A percentile compares a stretch with the other conserved stretches of the same genome.
phyloP scores from a whole-genome alignment of 148 eudicot genomes.

The Cornus suecica region DNA sequence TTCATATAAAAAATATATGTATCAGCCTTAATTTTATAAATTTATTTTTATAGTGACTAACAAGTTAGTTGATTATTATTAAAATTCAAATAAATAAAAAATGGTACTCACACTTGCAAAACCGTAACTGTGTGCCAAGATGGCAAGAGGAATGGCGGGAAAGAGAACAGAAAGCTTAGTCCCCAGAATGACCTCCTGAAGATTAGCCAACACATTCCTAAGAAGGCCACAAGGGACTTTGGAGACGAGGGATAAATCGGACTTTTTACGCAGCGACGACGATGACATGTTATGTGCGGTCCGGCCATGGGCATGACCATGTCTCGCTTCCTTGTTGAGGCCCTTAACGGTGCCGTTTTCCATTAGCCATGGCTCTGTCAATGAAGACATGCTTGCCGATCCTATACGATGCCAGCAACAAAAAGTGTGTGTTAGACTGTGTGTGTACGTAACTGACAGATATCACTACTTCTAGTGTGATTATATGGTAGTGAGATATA shows the following conservation, averaged over 20 bases:
- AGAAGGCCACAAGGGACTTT: conserved; percentile 35
- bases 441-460: no score
- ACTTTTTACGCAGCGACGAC: conserved; percentile 57
- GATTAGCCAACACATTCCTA: conserved; percentile 39
- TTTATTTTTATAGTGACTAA: no score
- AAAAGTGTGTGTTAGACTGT: no score
- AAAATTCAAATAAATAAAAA: no score
- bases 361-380: conserved; percentile 27
- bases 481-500: no score
- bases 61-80: no score
- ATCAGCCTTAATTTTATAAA: no score
- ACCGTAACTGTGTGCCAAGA: conserved; percentile 36
- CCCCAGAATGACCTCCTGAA: conserved; percentile 70
- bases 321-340: conserved; percentile 34
- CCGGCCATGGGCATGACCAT: conserved; percentile 43
- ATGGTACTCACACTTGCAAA: conserved; percentile 50
- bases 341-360: conserved; percentile 51
- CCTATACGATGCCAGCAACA: no score
- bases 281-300: conserved; percentile 69
- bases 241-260: conserved; percentile 44
- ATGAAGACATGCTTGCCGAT: conserved; percentile 24
- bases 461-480: no score
- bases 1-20: no score
- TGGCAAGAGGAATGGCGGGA: conserved; percentile 63
- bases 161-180: conserved; percentile 67